A percentile compares a stretch with the other conserved stretches of the same genome.
Conservation (phyloP, 2,329 filamentous ascomycete species). For the Fusarium udum region DNA sequence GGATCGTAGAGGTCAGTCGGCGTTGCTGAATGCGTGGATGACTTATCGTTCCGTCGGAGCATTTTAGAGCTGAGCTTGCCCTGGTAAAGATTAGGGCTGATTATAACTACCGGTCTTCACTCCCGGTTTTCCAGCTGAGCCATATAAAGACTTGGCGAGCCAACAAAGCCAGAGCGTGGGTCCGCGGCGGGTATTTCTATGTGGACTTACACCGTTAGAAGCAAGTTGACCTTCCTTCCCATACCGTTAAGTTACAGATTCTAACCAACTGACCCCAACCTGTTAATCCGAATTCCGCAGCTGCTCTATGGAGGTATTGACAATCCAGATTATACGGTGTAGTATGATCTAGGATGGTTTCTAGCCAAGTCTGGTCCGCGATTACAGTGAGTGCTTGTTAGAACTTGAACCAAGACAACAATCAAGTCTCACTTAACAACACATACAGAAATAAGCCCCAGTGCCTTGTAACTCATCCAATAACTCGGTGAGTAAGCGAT, state of each 20-base stretch:
- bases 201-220: not conserved
- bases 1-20: not conserved
- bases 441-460: not conserved
- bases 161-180: not conserved
- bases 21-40: not conserved
- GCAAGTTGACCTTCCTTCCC: rapidly evolving
- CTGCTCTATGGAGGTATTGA: rapidly evolving
- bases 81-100: rapidly evolving
- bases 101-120: not conserved
- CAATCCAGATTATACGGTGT: not conserved
- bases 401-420: not conserved
- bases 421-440: not conserved
- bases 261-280: rapidly evolving
- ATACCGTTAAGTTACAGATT: rapidly evolving
- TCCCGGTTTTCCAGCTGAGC: not conserved
- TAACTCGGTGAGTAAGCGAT: no score
- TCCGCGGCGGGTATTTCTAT: not conserved
- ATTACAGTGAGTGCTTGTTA: no score
- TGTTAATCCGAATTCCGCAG: not conserved
- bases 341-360: rapidly evolving
- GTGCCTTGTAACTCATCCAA: rapidly evolving
- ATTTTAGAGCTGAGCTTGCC: not conserved
- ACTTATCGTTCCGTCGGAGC: not conserved
- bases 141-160: not conserved
- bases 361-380: not conserved